Conservation (phyloP, 164 flowering plant genomes). For the Berberis vulgaris region DNA sequence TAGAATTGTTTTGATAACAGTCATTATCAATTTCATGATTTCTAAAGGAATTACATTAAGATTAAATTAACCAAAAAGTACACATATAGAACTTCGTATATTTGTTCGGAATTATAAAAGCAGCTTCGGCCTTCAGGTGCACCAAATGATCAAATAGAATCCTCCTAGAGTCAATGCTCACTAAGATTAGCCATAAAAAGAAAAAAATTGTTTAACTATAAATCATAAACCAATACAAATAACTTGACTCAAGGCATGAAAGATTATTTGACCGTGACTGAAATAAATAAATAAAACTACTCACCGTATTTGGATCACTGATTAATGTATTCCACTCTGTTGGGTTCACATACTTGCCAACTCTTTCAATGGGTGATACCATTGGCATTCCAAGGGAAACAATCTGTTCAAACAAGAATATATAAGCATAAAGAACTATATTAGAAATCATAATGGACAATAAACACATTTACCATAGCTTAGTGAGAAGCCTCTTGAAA, state of each 20-base stretch:
- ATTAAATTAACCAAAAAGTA: no score
- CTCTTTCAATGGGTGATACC: slow-evolving; percentile 72
- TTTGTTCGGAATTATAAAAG: no score
- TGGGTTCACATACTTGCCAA: slow-evolving; percentile 81
- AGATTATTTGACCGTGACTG: background rate
- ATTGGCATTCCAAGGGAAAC: slow-evolving; percentile 91
- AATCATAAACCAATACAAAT: background rate
- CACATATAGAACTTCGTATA: no score
- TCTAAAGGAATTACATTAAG: no score
- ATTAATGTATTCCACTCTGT: slow-evolving; percentile 79
- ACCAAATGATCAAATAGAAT: no score
- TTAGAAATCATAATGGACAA: background rate
- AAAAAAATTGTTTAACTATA: no score
- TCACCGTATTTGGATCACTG: slow-evolving; percentile 76
- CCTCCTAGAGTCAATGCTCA: no score
- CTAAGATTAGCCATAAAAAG: no score
- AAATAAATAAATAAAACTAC: slow-evolving; percentile 12
- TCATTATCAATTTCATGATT: no score
- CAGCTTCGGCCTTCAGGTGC: no score
- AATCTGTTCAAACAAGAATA: slow-evolving; percentile 40
- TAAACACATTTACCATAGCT: background rate
- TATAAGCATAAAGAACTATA: slow-evolving; percentile 2
- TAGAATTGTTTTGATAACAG: no score
- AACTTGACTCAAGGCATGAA: background rate
- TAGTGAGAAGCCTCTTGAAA: background rate